Conservation (phyloP, 2,329 filamentous ascomycete species). For the Fusarium paranaense region DNA sequence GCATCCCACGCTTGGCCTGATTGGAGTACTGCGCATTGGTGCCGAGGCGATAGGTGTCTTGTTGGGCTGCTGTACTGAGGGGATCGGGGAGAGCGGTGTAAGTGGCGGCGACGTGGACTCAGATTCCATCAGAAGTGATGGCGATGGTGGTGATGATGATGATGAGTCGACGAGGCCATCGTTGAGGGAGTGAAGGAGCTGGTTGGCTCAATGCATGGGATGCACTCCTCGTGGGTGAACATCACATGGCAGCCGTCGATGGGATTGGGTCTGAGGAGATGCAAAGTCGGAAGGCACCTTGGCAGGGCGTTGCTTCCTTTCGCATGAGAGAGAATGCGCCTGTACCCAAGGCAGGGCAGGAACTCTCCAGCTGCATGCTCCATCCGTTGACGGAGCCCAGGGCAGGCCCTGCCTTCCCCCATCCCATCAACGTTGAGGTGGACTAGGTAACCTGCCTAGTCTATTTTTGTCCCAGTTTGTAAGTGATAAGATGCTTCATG, state of each 20-base stretch:
- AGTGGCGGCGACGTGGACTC: slow-evolving; percentile 19
- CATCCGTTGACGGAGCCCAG: not conserved
- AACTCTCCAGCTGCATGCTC: not conserved
- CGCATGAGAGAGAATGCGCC: not conserved
- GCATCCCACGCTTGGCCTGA: not conserved
- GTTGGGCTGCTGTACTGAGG: slow-evolving; percentile 8
- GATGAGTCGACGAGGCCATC: slow-evolving; percentile 21
- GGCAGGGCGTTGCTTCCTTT: not conserved
- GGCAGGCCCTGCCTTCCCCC: not conserved
- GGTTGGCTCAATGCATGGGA: slow-evolving; percentile 7
- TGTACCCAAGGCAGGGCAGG: not conserved
- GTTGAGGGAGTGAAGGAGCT: not conserved
- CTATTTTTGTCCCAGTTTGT: slow-evolving; percentile 1
- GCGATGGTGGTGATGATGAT: slow-evolving; percentile 21
- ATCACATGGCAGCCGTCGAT: not conserved
- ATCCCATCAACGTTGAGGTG: not conserved
- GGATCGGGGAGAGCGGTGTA: slow-evolving; percentile 18
- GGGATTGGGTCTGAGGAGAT: not conserved
- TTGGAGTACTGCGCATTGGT: not conserved
- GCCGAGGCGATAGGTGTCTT: not conserved
- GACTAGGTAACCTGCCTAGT: not conserved
- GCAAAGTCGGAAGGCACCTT: slow-evolving; percentile 9
- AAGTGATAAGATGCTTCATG: slow-evolving; percentile 1
- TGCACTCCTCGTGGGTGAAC: not conserved
- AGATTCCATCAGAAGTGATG: slow-evolving; percentile 12